Base-by-base conservation (phyloP, 2,329 filamentous ascomycete genomes). In the Teratosphaeria nubilosa region DNA sequence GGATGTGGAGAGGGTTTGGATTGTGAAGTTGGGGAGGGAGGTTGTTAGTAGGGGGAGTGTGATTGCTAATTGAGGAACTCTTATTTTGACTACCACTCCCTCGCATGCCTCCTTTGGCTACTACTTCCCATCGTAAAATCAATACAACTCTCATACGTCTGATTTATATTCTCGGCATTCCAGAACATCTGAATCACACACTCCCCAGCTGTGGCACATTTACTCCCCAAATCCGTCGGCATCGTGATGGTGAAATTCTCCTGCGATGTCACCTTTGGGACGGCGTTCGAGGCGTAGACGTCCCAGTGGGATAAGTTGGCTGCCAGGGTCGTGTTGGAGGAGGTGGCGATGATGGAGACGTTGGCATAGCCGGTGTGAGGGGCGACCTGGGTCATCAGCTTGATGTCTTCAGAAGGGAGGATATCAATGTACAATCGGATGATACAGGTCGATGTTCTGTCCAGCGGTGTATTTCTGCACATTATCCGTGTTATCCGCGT, bases 131-230 rank as follows among this genome's bases (percentile, higher is more conserved):
- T 70, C 50, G 70, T 76, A 67, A 86, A 85, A 66, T 86, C 83
- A 55, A 85, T 74, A 71, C 83, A 86, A 54, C 78, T 77, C 74
- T 84, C 80, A 67, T 86, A 86, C 11, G 82, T 85, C 76, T 86
- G 83, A 59, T 80, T 66, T 60, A 82, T 78, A 57, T 72, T 74
- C 14, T 72, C 65, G 16, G 82, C 81, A 60, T 83, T 76, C 83
- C 83, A 86, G 70, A 76, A 84, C 82, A 82, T 85, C 70, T 86
- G 83, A 52, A 86, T 75, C 3, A 81, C 80, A 65, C 80, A 80
- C 59, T 72, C 70, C 50, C 82, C 82, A 22, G 77, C 75, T 11
- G 70, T 75, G 41, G 75, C 67, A 65, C 79, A 81, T 62, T 77
- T 67, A 59, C 65, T 68, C 58, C 73, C 74, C 52, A 82, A 70